Base-by-base conservation (phyloP, 495 filamentous ascomycete species). In the Sabuloglossum arenarium region DNA sequence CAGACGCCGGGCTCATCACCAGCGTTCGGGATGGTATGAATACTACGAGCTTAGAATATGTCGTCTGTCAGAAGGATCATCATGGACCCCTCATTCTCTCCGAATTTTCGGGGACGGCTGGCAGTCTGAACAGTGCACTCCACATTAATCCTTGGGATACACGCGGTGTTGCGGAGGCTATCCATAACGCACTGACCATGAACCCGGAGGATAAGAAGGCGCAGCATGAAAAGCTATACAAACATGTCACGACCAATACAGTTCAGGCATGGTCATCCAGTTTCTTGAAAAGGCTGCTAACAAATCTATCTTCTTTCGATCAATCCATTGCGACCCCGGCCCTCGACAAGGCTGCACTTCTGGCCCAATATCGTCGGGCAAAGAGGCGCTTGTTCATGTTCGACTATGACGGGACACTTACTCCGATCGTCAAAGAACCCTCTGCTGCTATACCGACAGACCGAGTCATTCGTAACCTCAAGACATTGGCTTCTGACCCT, bases 371-470 rank as follows among this genome's bases (percentile, higher is more conserved):
- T 64, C 77, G 79, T 58, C 71, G 76, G 47, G 77, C 86, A 19
- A 72, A 70, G 53, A 82, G 80, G 68, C 80, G 90, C 30, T 71
- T 98, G 1, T 93, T 97, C 68, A 88, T 98, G 83, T 94, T 96
- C 62, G 91, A 98, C 71, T 98, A 97, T 63, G 91, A 98, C 67
- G 91, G 91, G 50, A 98, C 91, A 0, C 78, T 98, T n/a, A 95
- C 93, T 0, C 87, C 88, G 0, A 96, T 98, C 60, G 89, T 97
- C 27, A 79, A 80, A 56, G 86, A 96, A 59, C 93, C 91, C 0
- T 77, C 80, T 58, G 79, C 84, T 8, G 91, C 93, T 1, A 80
- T 95, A 37, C 90, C 91, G 0, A 86, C 87, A 1, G 82, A 90
- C 61, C 77, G 79, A 16, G 79, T 90, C 25, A 78, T 94, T 39